phyloP scores from a whole-genome alignment of 306 rosid genomes.

The Potentilla sterilis region DNA sequence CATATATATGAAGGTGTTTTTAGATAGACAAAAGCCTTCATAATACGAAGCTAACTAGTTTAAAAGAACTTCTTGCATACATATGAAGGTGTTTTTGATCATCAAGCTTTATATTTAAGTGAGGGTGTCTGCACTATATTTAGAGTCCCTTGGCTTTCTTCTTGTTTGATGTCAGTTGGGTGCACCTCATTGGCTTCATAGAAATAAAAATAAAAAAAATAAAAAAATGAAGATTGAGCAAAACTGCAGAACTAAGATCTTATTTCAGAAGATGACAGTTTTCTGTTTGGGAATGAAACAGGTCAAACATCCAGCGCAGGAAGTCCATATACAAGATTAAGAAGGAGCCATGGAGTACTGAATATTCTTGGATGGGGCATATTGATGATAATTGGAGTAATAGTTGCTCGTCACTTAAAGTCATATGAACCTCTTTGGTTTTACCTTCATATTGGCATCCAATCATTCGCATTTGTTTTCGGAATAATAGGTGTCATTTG shows the following conservation, averaged over 20 bases:
- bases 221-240: background rate
- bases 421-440: constrained; percentile 66
- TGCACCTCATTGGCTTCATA: background rate
- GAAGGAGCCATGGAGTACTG: constrained; percentile 63
- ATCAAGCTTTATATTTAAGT: background rate
- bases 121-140: background rate
- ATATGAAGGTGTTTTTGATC: background rate
- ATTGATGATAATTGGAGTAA: constrained; percentile 59
- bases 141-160: background rate
- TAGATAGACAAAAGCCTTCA: background rate
- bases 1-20: no score
- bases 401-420: constrained; percentile 58
- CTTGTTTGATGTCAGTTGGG: background rate
- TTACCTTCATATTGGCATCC: constrained; percentile 52
- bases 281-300: constrained; percentile 15
- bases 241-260: background rate
- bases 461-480: constrained; percentile 48
- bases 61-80: background rate
- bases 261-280: background rate
- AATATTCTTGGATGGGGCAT: constrained; percentile 79
- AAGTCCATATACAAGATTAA: constrained; percentile 32
- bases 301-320: constrained; percentile 32
- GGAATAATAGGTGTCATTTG: constrained; percentile 55
- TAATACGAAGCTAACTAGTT: background rate
- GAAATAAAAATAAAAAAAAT: no score